These are phyloP conservation scores for Moniliella sp. DNA, from an alignment of 1,284 basidiomycete species.

Conservation along the genomic window DNA sequence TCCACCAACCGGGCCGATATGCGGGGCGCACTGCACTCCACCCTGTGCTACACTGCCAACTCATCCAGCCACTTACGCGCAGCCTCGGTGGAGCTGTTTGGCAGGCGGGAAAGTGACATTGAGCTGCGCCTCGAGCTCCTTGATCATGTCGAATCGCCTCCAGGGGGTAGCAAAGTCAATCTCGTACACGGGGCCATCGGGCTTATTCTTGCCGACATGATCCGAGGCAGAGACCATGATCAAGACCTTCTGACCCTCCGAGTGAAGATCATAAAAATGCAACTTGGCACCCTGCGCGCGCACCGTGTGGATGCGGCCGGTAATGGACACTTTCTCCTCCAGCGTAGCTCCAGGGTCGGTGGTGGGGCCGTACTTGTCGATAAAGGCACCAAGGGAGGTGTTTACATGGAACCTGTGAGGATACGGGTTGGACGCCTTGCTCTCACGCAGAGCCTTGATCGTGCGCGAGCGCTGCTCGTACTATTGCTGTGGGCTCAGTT, in stretches of 20 bases:
- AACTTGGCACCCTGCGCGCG: constrained; percentile 63
- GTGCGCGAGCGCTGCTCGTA: constrained; percentile 73
- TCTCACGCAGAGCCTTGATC: constrained; percentile 64
- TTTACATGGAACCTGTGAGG: constrained; percentile 95
- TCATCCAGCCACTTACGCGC: constrained; percentile 72
- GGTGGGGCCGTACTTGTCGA: constrained; percentile 50
- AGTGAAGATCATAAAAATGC: constrained; percentile 80
- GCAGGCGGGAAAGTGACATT: constrained; percentile 78
- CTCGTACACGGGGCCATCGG: constrained; percentile 45
- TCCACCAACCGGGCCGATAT: constrained; percentile 87
- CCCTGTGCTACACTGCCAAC: constrained; percentile 59
- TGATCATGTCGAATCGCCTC: constrained; percentile 95
- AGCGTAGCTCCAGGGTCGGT: constrained; percentile 22
- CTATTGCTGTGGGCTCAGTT: constrained; percentile 50
- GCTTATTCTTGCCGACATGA: constrained; percentile 55
- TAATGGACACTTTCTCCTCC: constrained; percentile 41
- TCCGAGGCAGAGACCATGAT: constrained; percentile 79
- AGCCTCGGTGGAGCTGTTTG: constrained; percentile 62
- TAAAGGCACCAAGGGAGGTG: constrained; percentile 54
- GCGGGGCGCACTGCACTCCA: constrained; percentile 86
- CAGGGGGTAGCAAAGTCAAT: constrained; percentile 86
- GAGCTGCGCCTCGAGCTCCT: constrained; percentile 80
- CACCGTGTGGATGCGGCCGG: constrained; percentile 77
- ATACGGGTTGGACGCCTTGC: constrained; percentile 65
- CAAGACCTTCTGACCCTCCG: constrained; percentile 79